phyloP scores from a whole-genome alignment of 495 filamentous ascomycete genomes.

The Aspergillus taichungensis region DNA sequence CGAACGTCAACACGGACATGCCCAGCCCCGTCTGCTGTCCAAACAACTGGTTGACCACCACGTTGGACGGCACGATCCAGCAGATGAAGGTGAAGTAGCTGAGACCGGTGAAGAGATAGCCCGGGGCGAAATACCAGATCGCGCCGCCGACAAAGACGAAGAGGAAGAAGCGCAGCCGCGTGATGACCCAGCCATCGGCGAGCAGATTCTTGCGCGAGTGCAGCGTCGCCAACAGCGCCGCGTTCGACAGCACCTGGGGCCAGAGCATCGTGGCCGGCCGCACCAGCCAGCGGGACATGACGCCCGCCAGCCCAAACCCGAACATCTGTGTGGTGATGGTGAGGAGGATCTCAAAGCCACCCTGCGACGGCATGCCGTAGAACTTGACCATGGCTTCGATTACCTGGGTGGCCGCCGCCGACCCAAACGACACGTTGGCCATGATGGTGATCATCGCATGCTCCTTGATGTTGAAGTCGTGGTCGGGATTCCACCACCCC shows the following conservation, averaged over 20 bases:
- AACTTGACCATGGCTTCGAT: slow-evolving; percentile 59
- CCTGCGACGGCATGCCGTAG: slow-evolving; percentile 58
- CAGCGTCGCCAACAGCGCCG: slow-evolving; percentile 76
- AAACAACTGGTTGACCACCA: slow-evolving; percentile 62
- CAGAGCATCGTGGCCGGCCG: slow-evolving; percentile 85
- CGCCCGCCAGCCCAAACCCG: slow-evolving; percentile 64
- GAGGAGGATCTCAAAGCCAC: slow-evolving; percentile 60
- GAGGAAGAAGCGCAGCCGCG: slow-evolving; percentile 76
- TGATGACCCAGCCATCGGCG: slow-evolving; percentile 79
- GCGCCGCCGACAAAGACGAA: slow-evolving; percentile 55
- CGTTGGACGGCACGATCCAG: slow-evolving; percentile 75
- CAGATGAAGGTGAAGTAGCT: slow-evolving; percentile 88
- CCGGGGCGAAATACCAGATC: slow-evolving; percentile 77
- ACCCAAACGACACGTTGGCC: slow-evolving; percentile 50
- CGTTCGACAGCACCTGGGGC: slow-evolving; percentile 81
- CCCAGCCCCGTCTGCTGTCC: slow-evolving; percentile 59
- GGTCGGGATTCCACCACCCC: slow-evolving; percentile 55
- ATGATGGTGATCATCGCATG: slow-evolving; percentile 73
- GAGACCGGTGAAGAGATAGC: slow-evolving; percentile 74
- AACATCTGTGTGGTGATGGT: slow-evolving; percentile 63
- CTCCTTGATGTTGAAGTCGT: slow-evolving; percentile 71
- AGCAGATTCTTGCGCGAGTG: slow-evolving; percentile 73
- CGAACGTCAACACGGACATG: slow-evolving; percentile 81
- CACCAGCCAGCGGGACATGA: slow-evolving; percentile 49
- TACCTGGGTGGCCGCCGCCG: slow-evolving; percentile 63